phyloP scores from a whole-genome alignment of 441 rosid genomes.

The Erodium trifolium region DNA sequence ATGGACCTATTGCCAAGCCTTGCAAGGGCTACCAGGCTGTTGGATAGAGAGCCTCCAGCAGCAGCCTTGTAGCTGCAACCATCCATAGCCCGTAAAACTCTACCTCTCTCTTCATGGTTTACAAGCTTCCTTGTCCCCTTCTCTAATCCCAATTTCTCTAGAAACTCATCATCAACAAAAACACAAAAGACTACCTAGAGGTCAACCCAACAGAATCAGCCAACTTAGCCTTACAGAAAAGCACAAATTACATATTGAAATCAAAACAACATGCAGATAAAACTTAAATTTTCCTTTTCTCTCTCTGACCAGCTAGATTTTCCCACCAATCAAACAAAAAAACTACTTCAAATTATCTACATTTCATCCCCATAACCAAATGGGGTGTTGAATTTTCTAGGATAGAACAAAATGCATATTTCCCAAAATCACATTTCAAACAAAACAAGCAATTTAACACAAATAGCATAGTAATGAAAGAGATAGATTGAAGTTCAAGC shows the following conservation, averaged over 20 bases:
- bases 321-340: neutral
- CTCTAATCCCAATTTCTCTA: too few species aligned
- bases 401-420: neutral
- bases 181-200: slow-evolving; percentile 8
- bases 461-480: neutral
- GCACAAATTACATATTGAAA: neutral
- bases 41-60: too few species aligned
- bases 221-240: neutral
- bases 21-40: too few species aligned
- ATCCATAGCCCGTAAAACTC: too few species aligned
- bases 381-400: neutral
- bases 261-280: neutral
- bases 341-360: neutral
- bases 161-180: too few species aligned
- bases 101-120: too few species aligned
- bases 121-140: too few species aligned
- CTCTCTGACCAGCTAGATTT: neutral
- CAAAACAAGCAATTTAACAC: neutral
- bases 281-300: neutral
- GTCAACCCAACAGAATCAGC: neutral
- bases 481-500: neutral
- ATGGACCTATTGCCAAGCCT: too few species aligned
- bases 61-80: too few species aligned
- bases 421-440: too few species aligned
- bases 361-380: neutral